These are phyloP conservation scores for Solanum hybrid DNA, from an alignment of 305 asterid species.

Conservation along the genomic window DNA sequence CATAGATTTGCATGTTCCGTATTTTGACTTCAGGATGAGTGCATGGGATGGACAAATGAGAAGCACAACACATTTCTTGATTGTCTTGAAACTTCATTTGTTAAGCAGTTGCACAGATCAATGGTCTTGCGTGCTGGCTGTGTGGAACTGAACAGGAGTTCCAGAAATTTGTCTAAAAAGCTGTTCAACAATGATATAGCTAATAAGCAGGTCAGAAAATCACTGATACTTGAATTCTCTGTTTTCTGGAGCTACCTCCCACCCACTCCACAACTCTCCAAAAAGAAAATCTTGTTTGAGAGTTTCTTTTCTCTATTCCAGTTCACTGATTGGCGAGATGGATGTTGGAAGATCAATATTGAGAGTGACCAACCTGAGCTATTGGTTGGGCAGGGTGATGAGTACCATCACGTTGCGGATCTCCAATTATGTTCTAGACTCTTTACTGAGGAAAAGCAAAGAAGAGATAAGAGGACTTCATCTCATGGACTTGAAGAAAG, in stretches of 20 bases:
- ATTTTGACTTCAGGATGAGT: conserved; percentile 19
- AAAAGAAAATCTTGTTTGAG: not conserved
- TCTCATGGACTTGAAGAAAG: conserved; percentile 2
- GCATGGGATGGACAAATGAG: conserved; percentile 51
- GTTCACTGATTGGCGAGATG: conserved; percentile 27
- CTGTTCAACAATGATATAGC: conserved; percentile 13
- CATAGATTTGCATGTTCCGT: not conserved
- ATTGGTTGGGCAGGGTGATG: conserved; percentile 14
- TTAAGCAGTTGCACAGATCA: conserved; percentile 45
- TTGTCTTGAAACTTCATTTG: conserved; percentile 60
- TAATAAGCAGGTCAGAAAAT: conserved; percentile 41
- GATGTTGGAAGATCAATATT: conserved; percentile 22
- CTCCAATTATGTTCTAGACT: conserved; percentile 14
- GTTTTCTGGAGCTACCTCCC: not conserved
- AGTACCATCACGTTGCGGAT: conserved; percentile 15
- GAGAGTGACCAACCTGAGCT: conserved; percentile 18
- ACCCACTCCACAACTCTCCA: conserved; percentile 2
- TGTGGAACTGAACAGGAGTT: conserved; percentile 24
- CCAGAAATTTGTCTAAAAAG: conserved; percentile 12
- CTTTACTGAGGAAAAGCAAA: conserved; percentile 11
- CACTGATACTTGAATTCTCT: not conserved
- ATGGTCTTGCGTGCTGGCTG: conserved; percentile 23
- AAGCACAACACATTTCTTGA: conserved; percentile 54
- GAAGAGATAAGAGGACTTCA: conserved; percentile 17
- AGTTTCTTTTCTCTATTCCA: conserved; percentile 7